A percentile compares a stretch with the other conserved stretches of the same genome.
Evolutionary conservation across 768 basidiomycete genomes (phyloP).

Genomic region (Rubroboletus pulcherrimus): DNA sequence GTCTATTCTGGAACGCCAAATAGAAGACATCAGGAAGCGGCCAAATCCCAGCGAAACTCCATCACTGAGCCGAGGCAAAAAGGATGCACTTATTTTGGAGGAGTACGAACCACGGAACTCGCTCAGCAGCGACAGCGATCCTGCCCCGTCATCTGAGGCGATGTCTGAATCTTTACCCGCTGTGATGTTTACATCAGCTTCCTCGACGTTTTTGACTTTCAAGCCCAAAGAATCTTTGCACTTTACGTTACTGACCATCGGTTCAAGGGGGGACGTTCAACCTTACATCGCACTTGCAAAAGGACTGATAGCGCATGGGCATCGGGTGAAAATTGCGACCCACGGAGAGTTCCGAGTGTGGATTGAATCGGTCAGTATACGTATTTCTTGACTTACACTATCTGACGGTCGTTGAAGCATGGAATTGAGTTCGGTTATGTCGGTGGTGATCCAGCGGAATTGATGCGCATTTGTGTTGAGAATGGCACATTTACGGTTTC

Average conservation of each 20-base stretch:
- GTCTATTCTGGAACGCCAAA: slow-evolving; percentile 68
- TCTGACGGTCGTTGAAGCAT: slow-evolving; percentile 47
- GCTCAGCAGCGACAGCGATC: slow-evolving; percentile 35
- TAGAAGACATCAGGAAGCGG: slow-evolving; percentile 65
- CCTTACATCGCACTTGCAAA: slow-evolving; percentile 96
- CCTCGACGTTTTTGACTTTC: slow-evolving; percentile 95
- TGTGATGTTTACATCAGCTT: slow-evolving; percentile 96
- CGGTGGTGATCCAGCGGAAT: slow-evolving; percentile 95
- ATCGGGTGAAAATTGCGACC: slow-evolving; percentile 85
- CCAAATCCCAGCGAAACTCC: slow-evolving; percentile 42
- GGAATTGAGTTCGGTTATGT: slow-evolving; percentile 95
- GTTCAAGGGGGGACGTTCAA: slow-evolving; percentile 95
- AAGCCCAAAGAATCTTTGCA: slow-evolving; percentile 81
- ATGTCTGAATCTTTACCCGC: slow-evolving; percentile 73
- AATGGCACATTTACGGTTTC: slow-evolving; percentile 97
- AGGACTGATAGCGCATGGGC: slow-evolving; percentile 86
- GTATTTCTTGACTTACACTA: not conserved
- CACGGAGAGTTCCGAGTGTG: slow-evolving; percentile 94
- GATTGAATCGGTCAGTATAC: slow-evolving; percentile 80
- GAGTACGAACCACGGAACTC: slow-evolving; percentile 64
- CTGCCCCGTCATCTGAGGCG: slow-evolving; percentile 47
- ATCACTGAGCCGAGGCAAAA: slow-evolving; percentile 49
- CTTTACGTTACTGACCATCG: slow-evolving; percentile 95
- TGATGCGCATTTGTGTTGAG: slow-evolving; percentile 97
- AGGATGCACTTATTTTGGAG: slow-evolving; percentile 77